Base-by-base conservation (phyloP, 208 protist species). In the Crithidia bombi region DNA sequence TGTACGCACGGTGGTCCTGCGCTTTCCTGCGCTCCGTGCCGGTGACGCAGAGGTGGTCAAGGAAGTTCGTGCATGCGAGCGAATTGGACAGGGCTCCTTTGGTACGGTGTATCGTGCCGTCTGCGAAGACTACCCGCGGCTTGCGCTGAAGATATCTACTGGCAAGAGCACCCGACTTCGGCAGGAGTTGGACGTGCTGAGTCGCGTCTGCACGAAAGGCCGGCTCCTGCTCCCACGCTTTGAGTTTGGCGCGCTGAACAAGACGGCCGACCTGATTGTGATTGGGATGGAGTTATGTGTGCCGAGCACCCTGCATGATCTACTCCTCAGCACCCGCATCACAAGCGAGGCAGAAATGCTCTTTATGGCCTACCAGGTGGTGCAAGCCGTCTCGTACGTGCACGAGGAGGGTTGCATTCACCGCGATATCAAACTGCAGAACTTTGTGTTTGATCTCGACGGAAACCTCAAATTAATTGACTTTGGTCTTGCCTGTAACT, bases 351-450 rank as follows among this genome's bases (percentile, higher is more conserved):
- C 85, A 14, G 88, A 96, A 54, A 95, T 94, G 67, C 83, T 94
- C 21, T 98, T 98, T 75, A 86, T 98, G 59, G 86, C 83, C 25
- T 81, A 97, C 52, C 95, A 98, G 75, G 88, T 90, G 15, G 61
- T 87, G 10, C 75, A 94, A 25, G 92, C 93, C 2, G 82, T 98
- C 35, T 79, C 81, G n/a, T 92, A 85, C 73, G 87, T 98, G 33
- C 97, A 98, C 68, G 81, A 78, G 44, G 81, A 91, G 56, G 83
- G 82, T 21, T 95, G 91, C 77, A 90, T 96, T 56, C 92, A 98
- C 78, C 86, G 92, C 62, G 94, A 98, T 61, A 75, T 98, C 57
- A 97, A 98, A 74, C 82, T 93, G 52, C 86, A 98, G 79, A 97
- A 97, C 80, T 94, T 91, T 72, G 87, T 98, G 2, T 95, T 98